phyloP scores from a whole-genome alignment of 2,329 filamentous ascomycete species.

The Sporothrix protearum region DNA sequence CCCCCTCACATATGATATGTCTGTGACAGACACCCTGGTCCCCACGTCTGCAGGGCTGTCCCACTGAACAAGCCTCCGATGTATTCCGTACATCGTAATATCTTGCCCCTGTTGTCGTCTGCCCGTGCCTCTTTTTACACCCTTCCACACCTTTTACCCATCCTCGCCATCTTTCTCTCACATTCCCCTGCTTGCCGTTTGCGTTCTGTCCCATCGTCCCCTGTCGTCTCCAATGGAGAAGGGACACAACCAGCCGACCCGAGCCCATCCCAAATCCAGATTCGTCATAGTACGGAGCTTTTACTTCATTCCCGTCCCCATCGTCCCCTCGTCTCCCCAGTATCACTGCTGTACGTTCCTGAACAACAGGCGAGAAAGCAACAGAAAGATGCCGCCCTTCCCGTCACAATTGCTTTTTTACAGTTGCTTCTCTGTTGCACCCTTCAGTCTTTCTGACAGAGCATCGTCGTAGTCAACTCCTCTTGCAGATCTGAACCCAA shows the following conservation, averaged over 20 bases:
- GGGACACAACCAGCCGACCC: background rate
- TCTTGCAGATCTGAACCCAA: background rate
- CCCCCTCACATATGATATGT: background rate
- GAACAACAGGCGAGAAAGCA: background rate
- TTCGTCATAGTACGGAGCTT: background rate
- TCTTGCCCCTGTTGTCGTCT: background rate
- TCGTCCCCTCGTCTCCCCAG: background rate
- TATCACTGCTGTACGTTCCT: background rate
- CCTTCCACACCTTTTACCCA: no score
- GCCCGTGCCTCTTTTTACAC: background rate
- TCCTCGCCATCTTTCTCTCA: background rate
- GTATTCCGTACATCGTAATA: background rate
- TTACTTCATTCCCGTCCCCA: no score
- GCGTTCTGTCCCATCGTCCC: background rate
- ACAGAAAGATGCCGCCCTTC: background rate
- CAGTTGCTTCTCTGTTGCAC: background rate
- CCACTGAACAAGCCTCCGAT: background rate
- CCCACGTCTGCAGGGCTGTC: background rate
- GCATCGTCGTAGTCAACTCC: background rate
- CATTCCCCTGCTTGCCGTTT: slow-evolving; percentile 13
- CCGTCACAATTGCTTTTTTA: no score
- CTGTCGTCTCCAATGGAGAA: background rate
- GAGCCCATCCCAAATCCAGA: background rate
- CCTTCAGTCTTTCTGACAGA: background rate
- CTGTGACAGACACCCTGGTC: background rate